Evolutionary conservation across 2,329 filamentous ascomycete genomes (phyloP), one percentile per base, ranked within the genome.

Genomic region (Epichloe sibirici): DNA sequence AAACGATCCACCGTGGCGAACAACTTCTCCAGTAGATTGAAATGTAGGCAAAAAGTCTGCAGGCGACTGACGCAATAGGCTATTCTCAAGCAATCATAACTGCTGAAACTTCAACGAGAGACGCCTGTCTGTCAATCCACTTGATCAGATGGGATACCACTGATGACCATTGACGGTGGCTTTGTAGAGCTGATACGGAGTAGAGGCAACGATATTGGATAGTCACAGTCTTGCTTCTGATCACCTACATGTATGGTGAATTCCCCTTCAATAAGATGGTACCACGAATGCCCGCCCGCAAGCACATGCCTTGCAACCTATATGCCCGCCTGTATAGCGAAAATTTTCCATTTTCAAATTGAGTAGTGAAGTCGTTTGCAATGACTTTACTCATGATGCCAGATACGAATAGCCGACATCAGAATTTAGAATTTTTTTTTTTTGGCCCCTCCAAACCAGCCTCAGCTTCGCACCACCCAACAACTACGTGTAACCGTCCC

Each of bases 41-140:
- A 25, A 39, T 46, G 51, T 37, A 48, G 49, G 45, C 45, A 3
- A 54, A 54, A 53, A 53, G 53, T 50, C 51, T 53, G 48, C 55
- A 28, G 39, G 11, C 4, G 21, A 42, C 50, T 56, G 55, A 56
- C 55, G 53, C 55, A 56, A 55, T 38, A 23, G 28, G 17, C 17
- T 21, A 2, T 2, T 21, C 17, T 21, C 17, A 21, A 21, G 17
- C 17, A 21, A 21, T 21, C 17, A 21, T 21, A 21, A 2, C 17
- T 21, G 17, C 17, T 21, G 17, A 21, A 21, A 21, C 17, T 21
- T 2, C 17, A 21, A 21, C 17, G 17, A 21, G 17, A 21, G 17
- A 2, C 17, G 2, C 17, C 17, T 21, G 17, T 21, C 17, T 21
- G 17, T 21, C 17, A 21, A 21, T 21, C 17, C 17, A 21, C 17